Evolutionary conservation across 192 early-diverging fungal genomes (phyloP), one percentile per base, ranked within the genome.

Genomic region (Podila clonocystis): DNA sequence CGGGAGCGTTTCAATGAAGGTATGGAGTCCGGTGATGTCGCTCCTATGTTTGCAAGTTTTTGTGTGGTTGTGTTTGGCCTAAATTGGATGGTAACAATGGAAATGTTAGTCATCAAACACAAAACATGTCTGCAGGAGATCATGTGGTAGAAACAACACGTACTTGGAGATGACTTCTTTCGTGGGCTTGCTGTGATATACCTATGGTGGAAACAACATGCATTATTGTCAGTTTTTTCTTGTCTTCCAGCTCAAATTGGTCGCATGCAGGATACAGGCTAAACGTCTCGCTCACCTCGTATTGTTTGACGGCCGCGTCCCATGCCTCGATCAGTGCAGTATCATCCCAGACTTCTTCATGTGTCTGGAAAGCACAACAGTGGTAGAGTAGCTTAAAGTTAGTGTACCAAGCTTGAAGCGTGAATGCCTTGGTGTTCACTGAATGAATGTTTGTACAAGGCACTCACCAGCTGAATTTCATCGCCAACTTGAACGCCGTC

Each of bases 331-430:
- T 87, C 41, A 92, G 82, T 26, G 84, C 88, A 9, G 73, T 78
- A 58, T 92, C 91, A 31, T 92, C 89, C 91, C 91, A 92, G 0
- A 82, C 75, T n/a, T 86, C 85, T 2, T 58, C 71, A 52, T 83
- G 77, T 29, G 77, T 65, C 77, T 80, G 49, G 17, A 55, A 26
- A 55, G 52, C 8, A 1, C 11, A 24, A 17, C 1, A 26, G 8
- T 4, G 50, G 26, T 1, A 55, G 11, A 8, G 24, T 22, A 24
- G n/a, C 20, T n/a, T 24, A 9, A n/a, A 55, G 24, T 55, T 9
- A 26, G 52, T 24, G 7, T 24, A 2, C 52, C 6, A 9, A n/a
- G 9, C 52, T 24, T n/a, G 9, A 0, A 36, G 6, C 34, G 6
- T 9, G n/a, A 55, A 4, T 2, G 52, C 52, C 7, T 24, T 52